Percentiles rank a stretch among this genome's conserved stretches.
Evolutionary conservation across 1,284 basidiomycete species (phyloP).

Genomic region (Schizopora paradoxa): DNA sequence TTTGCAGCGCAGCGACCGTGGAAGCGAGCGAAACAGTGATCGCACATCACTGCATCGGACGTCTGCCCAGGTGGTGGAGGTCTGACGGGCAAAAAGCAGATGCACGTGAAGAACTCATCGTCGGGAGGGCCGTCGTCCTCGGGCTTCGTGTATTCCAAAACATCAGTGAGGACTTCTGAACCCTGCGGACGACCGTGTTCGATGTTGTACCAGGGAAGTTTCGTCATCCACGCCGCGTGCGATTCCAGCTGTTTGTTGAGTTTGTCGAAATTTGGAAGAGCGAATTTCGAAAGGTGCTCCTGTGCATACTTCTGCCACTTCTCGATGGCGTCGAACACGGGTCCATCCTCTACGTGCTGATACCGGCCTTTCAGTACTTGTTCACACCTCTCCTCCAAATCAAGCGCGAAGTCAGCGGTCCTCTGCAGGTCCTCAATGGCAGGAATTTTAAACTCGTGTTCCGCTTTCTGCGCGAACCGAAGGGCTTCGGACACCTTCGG

Average conservation of each 20-base stretch:
- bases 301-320: slow-evolving; percentile 68
- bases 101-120: slow-evolving; percentile 79
- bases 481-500: slow-evolving; percentile 64
- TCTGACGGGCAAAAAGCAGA: slow-evolving; percentile 66
- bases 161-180: slow-evolving; percentile 60
- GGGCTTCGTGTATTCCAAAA: slow-evolving; percentile 61
- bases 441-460: slow-evolving; percentile 67
- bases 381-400: slow-evolving; percentile 69
- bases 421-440: slow-evolving; percentile 61
- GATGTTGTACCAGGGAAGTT: slow-evolving; percentile 70
- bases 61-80: slow-evolving; percentile 65
- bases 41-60: slow-evolving; percentile 81
- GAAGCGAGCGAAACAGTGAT: slow-evolving; percentile 79
- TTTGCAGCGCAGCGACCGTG: slow-evolving; percentile 77
- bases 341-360: slow-evolving; percentile 45
- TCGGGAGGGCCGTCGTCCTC: slow-evolving; percentile 71
- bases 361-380: slow-evolving; percentile 63
- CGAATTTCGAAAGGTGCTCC: slow-evolving; percentile 66
- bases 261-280: slow-evolving; percentile 64
- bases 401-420: slow-evolving; percentile 63
- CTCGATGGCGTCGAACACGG: slow-evolving; percentile 62
- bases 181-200: slow-evolving; percentile 59
- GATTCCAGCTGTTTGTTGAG: slow-evolving; percentile 58
- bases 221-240: slow-evolving; percentile 65
- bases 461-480: slow-evolving; percentile 58